Evolutionary conservation across 1,284 basidiomycete genomes (phyloP), one percentile per base, ranked within the genome.

Genomic region (Apiotrichum siamense): DNA sequence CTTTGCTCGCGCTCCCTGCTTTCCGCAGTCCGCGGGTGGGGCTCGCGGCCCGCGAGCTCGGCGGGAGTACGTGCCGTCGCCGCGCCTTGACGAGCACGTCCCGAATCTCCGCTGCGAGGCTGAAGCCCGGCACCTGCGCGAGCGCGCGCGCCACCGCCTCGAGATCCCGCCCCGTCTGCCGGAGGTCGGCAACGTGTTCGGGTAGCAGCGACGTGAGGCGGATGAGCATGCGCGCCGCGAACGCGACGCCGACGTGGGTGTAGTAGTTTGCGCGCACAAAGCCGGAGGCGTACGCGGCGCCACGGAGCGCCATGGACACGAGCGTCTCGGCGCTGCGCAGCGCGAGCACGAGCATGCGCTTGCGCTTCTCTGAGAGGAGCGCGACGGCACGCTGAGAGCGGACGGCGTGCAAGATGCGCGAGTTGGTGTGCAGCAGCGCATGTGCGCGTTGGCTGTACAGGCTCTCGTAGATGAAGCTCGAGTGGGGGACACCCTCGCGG

Each of bases 151-250:
- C 61, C 4, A 70, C 49, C n/a, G 61, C 55, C 48, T 70, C 70
- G 24, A 72, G 65, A 39, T 72, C 68, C 36, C 63, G 51, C 5
- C 65, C 65, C 11, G 66, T 62, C 44, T 66, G 66, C 11, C 59
- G 39, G 2, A 64, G 50, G 49, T 72, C 61, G 15, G 38, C 17
- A n/a, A 64, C 62, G 3, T 53, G 54, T 31, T 70, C 66, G 3
- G 70, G 70, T 10, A 69, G 50, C 23, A 72, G 49, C 15, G 57
- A 62, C 17, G 63, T 58, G 51, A 69, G 59, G 1, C 70, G 61
- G 31, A 72, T 70, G 45, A 69, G 41, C 52, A 67, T 67, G 41
- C 68, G 52, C 1, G 70, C 63, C 4, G 66, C 64, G 40, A 68
- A 70, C 7, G 68, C 68, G 29, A 66, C 54, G 23, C 65, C 62